Evolutionary conservation across 192 early-diverging fungal species (phyloP), one percentile per base, ranked within the genome.

Genomic region (Physocladia obscura): DNA sequence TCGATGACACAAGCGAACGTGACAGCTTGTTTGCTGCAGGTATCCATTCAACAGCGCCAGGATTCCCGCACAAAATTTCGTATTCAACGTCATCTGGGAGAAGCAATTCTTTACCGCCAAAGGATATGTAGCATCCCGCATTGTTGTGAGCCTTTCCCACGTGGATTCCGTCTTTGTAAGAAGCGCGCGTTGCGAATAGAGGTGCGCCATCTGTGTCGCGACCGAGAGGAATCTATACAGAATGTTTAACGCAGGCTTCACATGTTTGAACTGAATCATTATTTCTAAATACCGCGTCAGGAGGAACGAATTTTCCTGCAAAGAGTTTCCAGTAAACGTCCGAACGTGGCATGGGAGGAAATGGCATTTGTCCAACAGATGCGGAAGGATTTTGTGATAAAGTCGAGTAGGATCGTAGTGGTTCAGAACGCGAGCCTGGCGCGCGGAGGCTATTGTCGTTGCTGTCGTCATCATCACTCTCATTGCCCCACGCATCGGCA

Each of bases 171-270:
- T 34, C 49, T 11, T 31, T 65, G 19, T 32, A 65, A 13, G 21
- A 2, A 21, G 49, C 49, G 11, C 63, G 47, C 32, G 63, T 52
- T 17, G 63, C 47, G 34, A 65, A 65, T 22, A 65, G 34, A 13
- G 63, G 49, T n/a, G 49, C 49, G 6, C 63, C 63, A 32, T 65
- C 63, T 22, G 24, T 52, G 37, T 65, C 63, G 21, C 63, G 1
- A 2, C 63, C 63, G 19, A 65, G 39, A 5, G 63, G 47, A 35
- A 65, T 65, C 48, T 58, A 8, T n/a, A 58, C 0, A 34, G 0
- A 34, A 13, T 34, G 0, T 15, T 15, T 19, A 15, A 30, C 6
- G 31, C 6, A 21, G 15, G 31, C 57, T 0, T 34, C n/a, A 8
- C 8, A 30, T n/a, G 8, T 1, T 0, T 17, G 15, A 22, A 58